Base-by-base conservation (phyloP, 2,329 filamentous ascomycete species). In the Gliomastix tumulicola region DNA sequence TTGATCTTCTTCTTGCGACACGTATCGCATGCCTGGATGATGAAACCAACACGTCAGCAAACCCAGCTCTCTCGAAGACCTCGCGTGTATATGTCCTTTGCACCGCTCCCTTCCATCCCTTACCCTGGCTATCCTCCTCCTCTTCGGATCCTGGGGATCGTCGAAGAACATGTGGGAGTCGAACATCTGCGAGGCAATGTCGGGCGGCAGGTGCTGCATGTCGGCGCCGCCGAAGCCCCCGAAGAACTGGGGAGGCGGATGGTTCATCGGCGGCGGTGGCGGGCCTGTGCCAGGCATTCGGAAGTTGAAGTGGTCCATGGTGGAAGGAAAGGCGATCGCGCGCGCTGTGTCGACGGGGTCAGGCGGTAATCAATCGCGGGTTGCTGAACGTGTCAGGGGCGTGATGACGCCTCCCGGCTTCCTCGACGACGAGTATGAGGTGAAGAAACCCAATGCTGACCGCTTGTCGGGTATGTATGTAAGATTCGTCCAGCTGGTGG, bases 1-100 rank as follows among this genome's bases (percentile, higher is more conserved):
- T 97, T 97, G 64, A 97, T 92, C 72, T 90, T 95, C 64, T 87
- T 89, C 66, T 94, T 95, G 50, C 89, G 76, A 58, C 90, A 97
- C 88, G 94, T 94, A 51, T 95, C 89, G 65, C 88, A 95, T 35
- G 88, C 88, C 85, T 89, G 42, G 16, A 6, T 40, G 17, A 30
- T 30, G 27, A 30, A 30, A 12, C 7, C 9, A 19, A 10, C 19
- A 33, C 16, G 18, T 22, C 18, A 9, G 18, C 20, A n/a, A n/a
- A n/a, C 19, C 37, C 32, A 17, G 21, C n/a, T n/a, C n/a, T n/a
- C n/a, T n/a, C n/a, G n/a, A n/a, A n/a, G n/a, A n/a, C n/a, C n/a
- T 30, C n/a, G 23, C 23, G 23, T 25, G 23, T 25, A 25, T 25
- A 25, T 25, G 6, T n/a, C n/a, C n/a, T 25, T 13, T 25, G 22